These are phyloP conservation scores for Phaeodactylum tricornutum DNA, from an alignment of 108 stramenopile genomes.

Conservation along the genomic window DNA sequence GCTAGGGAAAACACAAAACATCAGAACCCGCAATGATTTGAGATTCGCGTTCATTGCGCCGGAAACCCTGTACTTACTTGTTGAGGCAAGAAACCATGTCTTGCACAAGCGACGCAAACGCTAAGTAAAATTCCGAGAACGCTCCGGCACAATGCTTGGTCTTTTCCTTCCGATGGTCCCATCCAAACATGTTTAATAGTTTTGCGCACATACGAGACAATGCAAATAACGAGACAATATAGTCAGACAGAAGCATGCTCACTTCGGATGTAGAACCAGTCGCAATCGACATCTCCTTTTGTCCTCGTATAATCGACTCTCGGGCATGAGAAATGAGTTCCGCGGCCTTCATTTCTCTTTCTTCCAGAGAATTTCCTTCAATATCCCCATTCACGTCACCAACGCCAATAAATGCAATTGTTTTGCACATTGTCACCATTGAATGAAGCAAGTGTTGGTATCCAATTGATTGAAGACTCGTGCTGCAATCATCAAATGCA, in stretches of 20 bases:
- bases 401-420: constrained; percentile 25
- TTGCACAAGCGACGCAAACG: constrained; percentile 26
- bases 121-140: constrained; percentile 32
- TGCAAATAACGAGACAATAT: constrained; percentile 50
- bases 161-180: constrained; percentile 63
- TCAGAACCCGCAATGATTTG: too few species aligned
- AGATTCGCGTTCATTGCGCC: too few species aligned
- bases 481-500: constrained; percentile 10
- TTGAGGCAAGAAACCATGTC: constrained; percentile 25
- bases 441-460: constrained; percentile 16
- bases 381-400: constrained; percentile 19
- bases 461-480: not conserved
- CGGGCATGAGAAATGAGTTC: constrained; percentile 9
- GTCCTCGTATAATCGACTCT: not conserved
- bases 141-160: constrained; percentile 48
- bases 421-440: constrained; percentile 26
- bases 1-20: too few species aligned
- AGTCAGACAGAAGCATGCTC: constrained; percentile 45
- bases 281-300: constrained; percentile 1
- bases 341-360: constrained; percentile 12
- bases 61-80: too few species aligned
- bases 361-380: constrained; percentile 24
- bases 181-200: constrained; percentile 47
- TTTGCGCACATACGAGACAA: constrained; percentile 42
- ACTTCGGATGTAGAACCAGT: constrained; percentile 9